Percentiles rank a stretch among this genome's conserved stretches.
phyloP scores from a whole-genome alignment of 345 rosid genomes.

The Dipteronia sinensis region DNA sequence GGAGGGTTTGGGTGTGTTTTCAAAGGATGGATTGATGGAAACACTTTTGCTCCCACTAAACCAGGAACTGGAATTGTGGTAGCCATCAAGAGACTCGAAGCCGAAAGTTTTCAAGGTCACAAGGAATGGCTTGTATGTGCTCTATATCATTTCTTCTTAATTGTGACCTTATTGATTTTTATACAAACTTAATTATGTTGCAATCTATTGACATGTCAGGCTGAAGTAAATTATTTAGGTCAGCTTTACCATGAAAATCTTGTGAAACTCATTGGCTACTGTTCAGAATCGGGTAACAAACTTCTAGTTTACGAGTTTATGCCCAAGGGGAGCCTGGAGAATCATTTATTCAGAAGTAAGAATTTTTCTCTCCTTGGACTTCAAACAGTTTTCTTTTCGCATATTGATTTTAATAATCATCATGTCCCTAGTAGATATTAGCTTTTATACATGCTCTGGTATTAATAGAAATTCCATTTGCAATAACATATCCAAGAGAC shows the following conservation, averaged over 20 bases:
- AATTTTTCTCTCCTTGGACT: not conserved
- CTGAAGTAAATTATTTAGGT: slow-evolving; percentile 83
- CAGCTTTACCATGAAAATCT: slow-evolving; percentile 76
- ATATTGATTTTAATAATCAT: not conserved
- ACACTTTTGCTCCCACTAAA: slow-evolving; percentile 56
- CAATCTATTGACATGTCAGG: slow-evolving; percentile 36
- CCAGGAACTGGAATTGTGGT: slow-evolving; percentile 59
- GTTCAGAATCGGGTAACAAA: slow-evolving; percentile 62
- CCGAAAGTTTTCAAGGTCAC: slow-evolving; percentile 74
- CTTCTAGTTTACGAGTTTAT: slow-evolving; percentile 85
- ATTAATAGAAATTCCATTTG: not conserved
- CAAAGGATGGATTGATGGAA: slow-evolving; percentile 67
- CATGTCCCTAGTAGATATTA: not conserved
- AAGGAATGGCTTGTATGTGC: slow-evolving; percentile 77
- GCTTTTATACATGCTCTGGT: not conserved
- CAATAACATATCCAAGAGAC: not conserved
- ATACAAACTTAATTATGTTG: slow-evolving; percentile 8
- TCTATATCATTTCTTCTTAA: not conserved
- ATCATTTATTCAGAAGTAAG: slow-evolving; percentile 87
- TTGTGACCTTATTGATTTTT: not conserved
- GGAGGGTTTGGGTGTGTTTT: slow-evolving; percentile 74
- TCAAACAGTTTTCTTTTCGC: not conserved
- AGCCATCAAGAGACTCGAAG: slow-evolving; percentile 63
- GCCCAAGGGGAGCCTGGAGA: slow-evolving; percentile 93
- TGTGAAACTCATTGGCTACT: slow-evolving; percentile 83